A percentile compares a stretch with the other conserved stretches of the same genome.
phyloP scores from a whole-genome alignment of 371 early-diverging fungal genomes.

The Dichotomocladium elegans region DNA sequence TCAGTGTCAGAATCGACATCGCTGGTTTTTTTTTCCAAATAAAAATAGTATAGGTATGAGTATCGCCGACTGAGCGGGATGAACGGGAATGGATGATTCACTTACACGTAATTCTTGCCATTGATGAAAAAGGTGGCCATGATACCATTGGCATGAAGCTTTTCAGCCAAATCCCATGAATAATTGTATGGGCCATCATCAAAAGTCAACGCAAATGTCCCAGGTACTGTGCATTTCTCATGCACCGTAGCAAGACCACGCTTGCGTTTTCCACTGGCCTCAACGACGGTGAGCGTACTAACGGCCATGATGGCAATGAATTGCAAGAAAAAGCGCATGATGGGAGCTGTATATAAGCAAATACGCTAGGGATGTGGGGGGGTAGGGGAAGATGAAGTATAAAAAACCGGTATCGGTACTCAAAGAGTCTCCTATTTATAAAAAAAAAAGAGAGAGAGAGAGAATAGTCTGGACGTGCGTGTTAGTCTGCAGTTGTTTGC shows the following conservation, averaged over 20 bases:
- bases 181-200: conserved; percentile 53
- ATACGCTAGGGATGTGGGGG: too few species aligned
- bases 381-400: too few species aligned
- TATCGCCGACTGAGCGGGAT: neutral
- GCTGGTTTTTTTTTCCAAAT: neutral
- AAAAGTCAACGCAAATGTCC: conserved; percentile 55
- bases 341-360: too few species aligned
- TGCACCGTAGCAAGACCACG: conserved; percentile 5
- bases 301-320: too few species aligned
- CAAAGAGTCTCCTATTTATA: too few species aligned
- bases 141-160: conserved; percentile 30
- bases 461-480: too few species aligned
- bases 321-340: too few species aligned
- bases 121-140: conserved; percentile 61
- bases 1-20: conserved; percentile 18
- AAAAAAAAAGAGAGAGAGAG: too few species aligned
- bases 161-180: conserved; percentile 35
- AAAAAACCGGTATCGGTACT: too few species aligned
- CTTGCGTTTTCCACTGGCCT: too few species aligned
- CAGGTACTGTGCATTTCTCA: conserved; percentile 30
- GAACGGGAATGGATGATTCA: neutral
- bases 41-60: neutral
- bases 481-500: too few species aligned
- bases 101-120: conserved; percentile 45
- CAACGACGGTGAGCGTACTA: too few species aligned